Evolutionary conservation across 805 yeast genomes (phyloP), one percentile per base, ranked within the genome.

Genomic region (Zygosaccharomyces bailii): DNA sequence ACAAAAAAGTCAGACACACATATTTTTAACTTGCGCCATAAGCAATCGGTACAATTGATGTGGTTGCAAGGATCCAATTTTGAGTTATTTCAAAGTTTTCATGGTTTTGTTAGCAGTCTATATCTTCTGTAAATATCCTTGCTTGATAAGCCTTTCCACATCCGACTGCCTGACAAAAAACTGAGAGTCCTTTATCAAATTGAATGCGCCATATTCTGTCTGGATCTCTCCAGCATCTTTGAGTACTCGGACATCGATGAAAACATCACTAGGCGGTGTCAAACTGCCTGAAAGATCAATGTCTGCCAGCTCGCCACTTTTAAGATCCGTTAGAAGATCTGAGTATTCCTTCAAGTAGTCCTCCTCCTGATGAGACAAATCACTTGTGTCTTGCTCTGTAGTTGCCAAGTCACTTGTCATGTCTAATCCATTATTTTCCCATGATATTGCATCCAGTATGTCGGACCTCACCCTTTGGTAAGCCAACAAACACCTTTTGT

Each of bases 161-260:
- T 93, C 99, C 0, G 93, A 83, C 54, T 87, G 91, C 46, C 99
- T 73, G 14, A 91, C 97, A 60, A 86, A 91, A 60, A 91, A 90
- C 60, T 93, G 98, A 2, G 96, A 86, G 62, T 91, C 91, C 58
- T 90, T 91, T 2, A 95, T 86, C 52, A 93, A 69, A 56, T 90
- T 90, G 68, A 93, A 89, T 3, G 88, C 96, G 17, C 97, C 99
- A 56, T 91, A 91, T 62, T 91, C 99, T 0, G 99, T 93, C 60
- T 90, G 96, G 27, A 91, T 88, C 60, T 93, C 98, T 1, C 99
- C 99, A 0, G 96, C 97, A 57, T 91, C 95, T 61, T 85, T 85
- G 41, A 91, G 66, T 5, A 91, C 98, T 46, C 99, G 71, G 4
- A 93, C 98, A 58, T 91, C 99, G 7, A 91, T 86, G 55, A 91